Percentiles rank a stretch among this genome's conserved stretches.
Conservation (phyloP, 2,329 filamentous ascomycete species). For the Penicillium freii region DNA sequence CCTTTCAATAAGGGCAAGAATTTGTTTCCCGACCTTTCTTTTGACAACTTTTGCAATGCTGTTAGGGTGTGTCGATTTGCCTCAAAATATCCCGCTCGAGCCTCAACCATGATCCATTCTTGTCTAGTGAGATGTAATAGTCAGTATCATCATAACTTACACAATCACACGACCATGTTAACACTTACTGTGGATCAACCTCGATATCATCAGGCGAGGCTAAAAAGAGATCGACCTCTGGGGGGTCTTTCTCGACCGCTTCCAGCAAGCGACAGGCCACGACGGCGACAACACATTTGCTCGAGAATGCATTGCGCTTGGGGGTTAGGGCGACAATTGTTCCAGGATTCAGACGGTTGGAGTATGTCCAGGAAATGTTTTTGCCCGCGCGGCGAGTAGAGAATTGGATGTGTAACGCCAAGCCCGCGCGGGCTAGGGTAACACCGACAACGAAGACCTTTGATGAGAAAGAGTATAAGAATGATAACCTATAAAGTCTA, state of each 20-base stretch:
- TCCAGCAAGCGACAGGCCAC: conserved; percentile 68
- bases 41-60: conserved; percentile 65
- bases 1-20: neutral
- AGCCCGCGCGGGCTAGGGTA: neutral
- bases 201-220: conserved; percentile 58
- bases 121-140: conserved; percentile 20
- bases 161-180: no score
- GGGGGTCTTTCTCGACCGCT: conserved; percentile 63
- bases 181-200: conserved; percentile 61
- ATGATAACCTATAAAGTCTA: neutral
- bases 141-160: neutral
- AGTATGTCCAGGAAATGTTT: conserved; percentile 66
- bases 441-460: neutral
- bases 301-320: conserved; percentile 59
- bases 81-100: conserved; percentile 72
- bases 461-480: neutral
- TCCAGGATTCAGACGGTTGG: conserved; percentile 56
- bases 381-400: conserved; percentile 55
- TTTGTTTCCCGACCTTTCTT: conserved; percentile 47
- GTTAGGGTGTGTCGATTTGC: conserved; percentile 69
- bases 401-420: conserved; percentile 1
- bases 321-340: conserved; percentile 57
- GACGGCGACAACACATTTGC: conserved; percentile 65
- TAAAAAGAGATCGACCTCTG: conserved; percentile 75
- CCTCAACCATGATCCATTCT: conserved; percentile 77